Percentiles rank a stretch among this genome's conserved stretches.
These are phyloP conservation scores for Chaetothyriales sp. DNA, from an alignment of 2,329 filamentous ascomycete species.

Conservation along the genomic window DNA sequence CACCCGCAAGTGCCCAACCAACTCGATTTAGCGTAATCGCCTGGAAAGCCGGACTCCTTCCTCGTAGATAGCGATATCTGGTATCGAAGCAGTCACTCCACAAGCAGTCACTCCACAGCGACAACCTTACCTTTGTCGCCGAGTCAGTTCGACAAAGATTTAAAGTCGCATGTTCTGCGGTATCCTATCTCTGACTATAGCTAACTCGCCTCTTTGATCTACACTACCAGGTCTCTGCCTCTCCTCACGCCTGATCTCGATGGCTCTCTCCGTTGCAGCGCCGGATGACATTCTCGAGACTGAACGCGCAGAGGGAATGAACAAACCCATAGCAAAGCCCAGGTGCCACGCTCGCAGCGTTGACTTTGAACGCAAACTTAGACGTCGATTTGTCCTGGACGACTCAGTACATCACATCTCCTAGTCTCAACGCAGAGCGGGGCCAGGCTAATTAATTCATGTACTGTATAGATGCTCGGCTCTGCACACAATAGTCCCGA, in stretches of 20 bases:
- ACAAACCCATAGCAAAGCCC: background rate
- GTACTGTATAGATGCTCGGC: background rate
- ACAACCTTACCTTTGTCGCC: too few relatives aligned
- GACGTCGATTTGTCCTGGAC: slow-evolving; percentile 8
- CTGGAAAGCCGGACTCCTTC: background rate
- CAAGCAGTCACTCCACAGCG: too few relatives aligned
- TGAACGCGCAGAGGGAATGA: background rate
- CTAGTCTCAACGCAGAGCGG: slow-evolving; percentile 1
- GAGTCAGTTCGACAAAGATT: too few relatives aligned
- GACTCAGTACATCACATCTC: slow-evolving; percentile 7
- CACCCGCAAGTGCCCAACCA: background rate
- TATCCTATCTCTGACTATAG: background rate
- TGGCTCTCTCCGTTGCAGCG: background rate
- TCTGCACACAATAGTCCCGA: slow-evolving; percentile 1
- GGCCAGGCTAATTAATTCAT: background rate
- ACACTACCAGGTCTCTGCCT: too few relatives aligned
- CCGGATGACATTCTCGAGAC: background rate
- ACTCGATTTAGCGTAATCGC: background rate
- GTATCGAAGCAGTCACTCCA: too few relatives aligned
- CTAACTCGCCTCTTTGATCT: background rate
- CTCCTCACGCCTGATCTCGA: background rate
- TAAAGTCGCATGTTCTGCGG: background rate
- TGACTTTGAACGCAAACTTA: slow-evolving; percentile 16
- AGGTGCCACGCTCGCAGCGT: slow-evolving; percentile 11
- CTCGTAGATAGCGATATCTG: background rate